A percentile compares a stretch with the other conserved stretches of the same genome.
phyloP scores from a whole-genome alignment of 2,329 filamentous ascomycete species.

The Talaromyces sp. region DNA sequence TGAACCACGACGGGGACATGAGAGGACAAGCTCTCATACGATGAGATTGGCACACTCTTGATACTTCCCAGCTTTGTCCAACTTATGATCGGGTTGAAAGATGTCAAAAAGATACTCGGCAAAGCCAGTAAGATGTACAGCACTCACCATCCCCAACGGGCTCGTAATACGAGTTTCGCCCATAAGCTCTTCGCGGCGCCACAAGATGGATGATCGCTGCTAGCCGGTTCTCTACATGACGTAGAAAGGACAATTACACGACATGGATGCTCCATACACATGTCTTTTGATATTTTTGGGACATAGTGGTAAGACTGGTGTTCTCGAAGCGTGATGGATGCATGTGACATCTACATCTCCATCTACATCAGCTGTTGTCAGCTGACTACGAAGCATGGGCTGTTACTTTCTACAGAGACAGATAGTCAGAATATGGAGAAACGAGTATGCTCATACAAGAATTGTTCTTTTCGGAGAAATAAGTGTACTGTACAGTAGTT shows the following conservation, averaged over 20 bases:
- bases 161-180: background rate
- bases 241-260: background rate
- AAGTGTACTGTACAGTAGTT: background rate
- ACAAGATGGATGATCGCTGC: background rate
- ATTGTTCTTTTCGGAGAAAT: background rate
- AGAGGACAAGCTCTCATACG: background rate
- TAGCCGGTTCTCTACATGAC: background rate
- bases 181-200: too few species aligned
- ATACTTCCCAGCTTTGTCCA: background rate
- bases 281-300: background rate
- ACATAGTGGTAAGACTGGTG: background rate
- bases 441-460: background rate
- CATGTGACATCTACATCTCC: conserved; percentile 11
- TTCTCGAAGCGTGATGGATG: background rate
- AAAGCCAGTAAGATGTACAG: background rate
- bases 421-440: background rate
- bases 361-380: background rate
- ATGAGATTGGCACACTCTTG: background rate
- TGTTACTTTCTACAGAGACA: background rate
- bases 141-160: background rate
- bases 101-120: background rate
- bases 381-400: background rate
- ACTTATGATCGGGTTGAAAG: background rate
- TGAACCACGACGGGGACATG: conserved; percentile 24
- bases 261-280: background rate